Evolutionary conservation across 306 rosid species (phyloP), one percentile per base, ranked within the genome.

Genomic region (Acacia acuminata): DNA sequence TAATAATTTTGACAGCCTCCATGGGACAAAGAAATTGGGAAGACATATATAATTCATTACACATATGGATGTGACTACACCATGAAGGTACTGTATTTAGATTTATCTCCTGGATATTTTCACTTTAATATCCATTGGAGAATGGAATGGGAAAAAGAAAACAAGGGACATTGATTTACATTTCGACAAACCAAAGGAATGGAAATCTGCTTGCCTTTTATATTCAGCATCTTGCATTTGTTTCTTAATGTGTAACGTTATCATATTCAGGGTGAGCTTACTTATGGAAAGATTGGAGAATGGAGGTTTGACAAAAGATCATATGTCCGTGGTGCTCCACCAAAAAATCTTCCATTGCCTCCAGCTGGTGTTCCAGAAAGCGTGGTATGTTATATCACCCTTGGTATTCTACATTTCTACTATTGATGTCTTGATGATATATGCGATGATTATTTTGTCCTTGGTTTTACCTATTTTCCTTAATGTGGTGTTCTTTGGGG

Each of bases 241-340:
- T 76, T 44, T 73, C 77, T 85, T n/a, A 80, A 34, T 43, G 22
- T 58, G 24, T 87, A 34, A 11, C 14, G 10, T 42, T 71, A 36
- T 75, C 63, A 75, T 76, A 61, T 80, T 60, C 74, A 94, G 99
- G 98, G 99, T 77, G 95, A 94, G 84, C 58, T 91, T 69, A 96
- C 98, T 27, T 91, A 92, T 83, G 99, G 98, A 83, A 94, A 94
- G 84, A 96, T 94, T 50, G 99, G 99, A 81, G 99, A 96, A 87
- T 96, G 99, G 99, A 91, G 99, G 77, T 96, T 96, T 75, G 99
- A 92, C 83, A 96, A 96, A 84, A 87, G 99, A 83, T 90, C 99
- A 15, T 94, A 78, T 17, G 88, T 58, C 74, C 36, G 2, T 2
- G 81, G 68, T 56, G 83, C 86, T 74, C 97, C 90, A 2, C 99